Percentiles rank a stretch among this genome's conserved stretches.
Conservation (phyloP, 495 filamentous ascomycete genomes). For the Friedmanniomyces endolithicus region DNA sequence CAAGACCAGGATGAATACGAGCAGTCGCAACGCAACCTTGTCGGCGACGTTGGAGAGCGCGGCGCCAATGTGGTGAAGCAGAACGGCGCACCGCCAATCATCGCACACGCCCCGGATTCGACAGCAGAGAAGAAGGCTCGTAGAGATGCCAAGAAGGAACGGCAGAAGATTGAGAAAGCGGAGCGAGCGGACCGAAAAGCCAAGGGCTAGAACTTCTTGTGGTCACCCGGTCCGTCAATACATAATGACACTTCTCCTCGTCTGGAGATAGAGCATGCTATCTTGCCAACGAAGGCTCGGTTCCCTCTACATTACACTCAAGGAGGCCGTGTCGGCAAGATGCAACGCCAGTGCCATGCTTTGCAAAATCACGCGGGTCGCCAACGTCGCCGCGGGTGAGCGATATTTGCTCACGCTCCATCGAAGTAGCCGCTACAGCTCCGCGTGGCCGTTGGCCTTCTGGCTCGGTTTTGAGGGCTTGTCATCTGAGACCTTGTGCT, state of each 20-base stretch:
- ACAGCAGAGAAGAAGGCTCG: slow-evolving; percentile 28
- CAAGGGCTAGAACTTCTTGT: slow-evolving; percentile 22
- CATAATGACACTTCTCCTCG: neutral
- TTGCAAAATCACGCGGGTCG: neutral
- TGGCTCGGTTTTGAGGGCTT: neutral
- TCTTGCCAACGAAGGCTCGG: too few relatives aligned
- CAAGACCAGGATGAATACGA: slow-evolving; percentile 43
- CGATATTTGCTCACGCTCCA: neutral
- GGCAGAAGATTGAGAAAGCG: slow-evolving; percentile 16
- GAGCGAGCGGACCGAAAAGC: slow-evolving; percentile 27
- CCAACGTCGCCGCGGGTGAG: neutral
- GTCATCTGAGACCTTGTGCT: slow-evolving; percentile 34
- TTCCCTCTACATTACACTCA: neutral
- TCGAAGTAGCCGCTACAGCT: neutral
- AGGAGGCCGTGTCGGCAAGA: neutral
- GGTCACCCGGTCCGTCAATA: neutral
- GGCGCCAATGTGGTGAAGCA: slow-evolving; percentile 14
- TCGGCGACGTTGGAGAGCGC: slow-evolving; percentile 30
- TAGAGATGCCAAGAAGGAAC: slow-evolving; percentile 33
- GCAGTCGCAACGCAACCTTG: slow-evolving; percentile 31
- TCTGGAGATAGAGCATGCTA: neutral
- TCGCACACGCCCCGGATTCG: slow-evolving; percentile 4
- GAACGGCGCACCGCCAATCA: slow-evolving; percentile 8
- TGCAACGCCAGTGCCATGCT: slow-evolving; percentile 31
- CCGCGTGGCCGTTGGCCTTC: slow-evolving; percentile 20